phyloP scores from a whole-genome alignment of 2,329 filamentous ascomycete genomes.

The Penicillium expansum region DNA sequence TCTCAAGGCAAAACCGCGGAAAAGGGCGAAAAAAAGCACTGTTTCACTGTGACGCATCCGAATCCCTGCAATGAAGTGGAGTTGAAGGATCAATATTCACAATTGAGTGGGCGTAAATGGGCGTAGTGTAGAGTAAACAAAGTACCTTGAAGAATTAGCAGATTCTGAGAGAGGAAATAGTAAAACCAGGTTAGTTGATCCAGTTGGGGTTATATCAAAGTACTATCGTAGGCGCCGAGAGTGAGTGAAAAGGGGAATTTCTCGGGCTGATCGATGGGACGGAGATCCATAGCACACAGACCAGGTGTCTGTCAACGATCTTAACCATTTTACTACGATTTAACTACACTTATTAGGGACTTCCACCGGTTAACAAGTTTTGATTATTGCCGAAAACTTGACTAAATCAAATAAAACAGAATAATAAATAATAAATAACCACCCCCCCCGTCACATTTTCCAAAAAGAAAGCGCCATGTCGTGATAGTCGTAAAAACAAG shows the following conservation, averaged over 20 bases:
- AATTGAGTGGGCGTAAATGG: not conserved
- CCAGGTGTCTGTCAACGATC: not conserved
- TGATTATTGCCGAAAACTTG: not conserved
- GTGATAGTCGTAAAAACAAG: conserved; percentile 11
- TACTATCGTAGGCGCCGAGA: not conserved
- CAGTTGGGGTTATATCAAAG: too few species aligned
- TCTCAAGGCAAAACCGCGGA: conserved; percentile 7
- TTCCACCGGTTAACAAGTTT: too few species aligned
- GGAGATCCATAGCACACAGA: not conserved
- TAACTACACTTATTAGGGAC: too few species aligned
- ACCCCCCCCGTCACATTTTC: not conserved
- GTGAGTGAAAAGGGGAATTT: not conserved
- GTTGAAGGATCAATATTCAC: conserved; percentile 3
- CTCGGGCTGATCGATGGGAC: not conserved
- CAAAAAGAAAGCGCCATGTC: conserved; percentile 2
- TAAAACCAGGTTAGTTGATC: not conserved
- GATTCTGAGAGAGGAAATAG: not conserved
- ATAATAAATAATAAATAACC: not conserved
- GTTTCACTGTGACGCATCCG: conserved; percentile 20
- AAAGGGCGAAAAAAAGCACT: conserved; percentile 10
- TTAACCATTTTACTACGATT: not conserved
- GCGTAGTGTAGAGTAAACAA: not conserved
- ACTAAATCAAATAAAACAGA: not conserved
- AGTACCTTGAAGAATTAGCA: not conserved
- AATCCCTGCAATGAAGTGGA: conserved; percentile 25